Conservation (phyloP, 2,329 filamentous ascomycete species). For the Cadophora luteo-olivacea region DNA sequence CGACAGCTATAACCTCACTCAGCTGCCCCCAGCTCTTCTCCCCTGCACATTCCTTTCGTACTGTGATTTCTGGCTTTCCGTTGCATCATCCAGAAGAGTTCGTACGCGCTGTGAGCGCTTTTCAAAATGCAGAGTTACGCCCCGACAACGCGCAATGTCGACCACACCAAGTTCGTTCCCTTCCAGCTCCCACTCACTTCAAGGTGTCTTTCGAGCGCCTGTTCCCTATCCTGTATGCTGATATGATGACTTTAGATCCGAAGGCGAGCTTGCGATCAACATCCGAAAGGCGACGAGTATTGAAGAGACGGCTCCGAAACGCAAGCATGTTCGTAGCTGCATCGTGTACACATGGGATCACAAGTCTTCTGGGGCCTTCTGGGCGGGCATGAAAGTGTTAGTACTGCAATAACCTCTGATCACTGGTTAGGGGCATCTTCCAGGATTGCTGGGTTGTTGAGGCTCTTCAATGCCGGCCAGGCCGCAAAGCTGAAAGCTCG, state of each 20-base stretch:
- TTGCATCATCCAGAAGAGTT: neutral
- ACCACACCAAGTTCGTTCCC: constrained; percentile 44
- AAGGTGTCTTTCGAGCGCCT: constrained; percentile 3
- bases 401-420: constrained; percentile 46
- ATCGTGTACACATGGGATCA: constrained; percentile 99
- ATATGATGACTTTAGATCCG: constrained; percentile 56
- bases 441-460: neutral
- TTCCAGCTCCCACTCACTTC: constrained; percentile 19
- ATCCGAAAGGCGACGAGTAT: constrained; percentile 73
- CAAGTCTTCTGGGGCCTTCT: constrained; percentile 93
- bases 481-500: neutral
- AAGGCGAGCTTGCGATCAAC: constrained; percentile 72
- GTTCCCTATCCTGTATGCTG: constrained; percentile 19
- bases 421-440: neutral
- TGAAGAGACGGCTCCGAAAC: constrained; percentile 72
- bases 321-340: constrained; percentile 96
- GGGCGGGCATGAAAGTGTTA: constrained; percentile 98
- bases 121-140: constrained; percentile 41
- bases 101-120: constrained; percentile 33
- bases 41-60: constrained; percentile 26
- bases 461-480: neutral
- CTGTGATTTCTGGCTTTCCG: constrained; percentile 20
- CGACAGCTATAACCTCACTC: constrained; percentile 2
- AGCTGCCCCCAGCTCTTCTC: neutral
- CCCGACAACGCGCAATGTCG: constrained; percentile 43